Base-by-base conservation (phyloP, 2,329 filamentous ascomycete genomes). In the Penicillium sp. region DNA sequence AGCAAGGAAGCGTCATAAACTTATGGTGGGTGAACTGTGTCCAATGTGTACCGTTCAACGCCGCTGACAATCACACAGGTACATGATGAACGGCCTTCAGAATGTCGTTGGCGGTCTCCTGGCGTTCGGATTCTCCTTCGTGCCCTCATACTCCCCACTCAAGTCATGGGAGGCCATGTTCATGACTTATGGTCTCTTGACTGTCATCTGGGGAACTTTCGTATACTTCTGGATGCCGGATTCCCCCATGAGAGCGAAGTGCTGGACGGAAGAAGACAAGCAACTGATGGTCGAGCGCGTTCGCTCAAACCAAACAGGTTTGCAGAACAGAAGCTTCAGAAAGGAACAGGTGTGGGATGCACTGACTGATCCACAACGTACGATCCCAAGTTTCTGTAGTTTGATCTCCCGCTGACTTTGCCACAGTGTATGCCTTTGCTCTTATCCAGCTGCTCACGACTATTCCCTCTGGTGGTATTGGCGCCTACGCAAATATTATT, bases 11-110 rank as follows among this genome's bases (percentile, higher is more conserved):
- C 0, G 81, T 83, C 8, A 85, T 90, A 3, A 87, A 85, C 0
- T 88, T 85, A 68, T 90, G 87, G 87, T 84, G 2, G 34, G 34
- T 36, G 1, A 13, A 36, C n/a, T 16, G 2, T 5, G 4, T 4
- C 34, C 6, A n/a, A 16, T n/a, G 13, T 8, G n/a, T 24, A 4
- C 1, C n/a, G 4, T 36, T 36, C 13, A 7, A 7, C 38, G 2
- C 16, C 16, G 38, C 38, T 40, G 8, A 40, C 38, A 36, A 3
- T 1, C 18, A 40, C 10, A n/a, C n/a, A 75, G 75, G 71, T 87
- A 88, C 70, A 88, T 88, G 83, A 90, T 89, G 85, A 90, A 90
- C 66, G 87, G 87, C 2, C 80, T 79, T 1, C 87, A 90, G 67
- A 87, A 89, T 65, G 86, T 90, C 43, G 84, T 89, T 7, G 87